Evolutionary conservation across 2,329 filamentous ascomycete species (phyloP).

Genomic region (Trichothecium roseum): DNA sequence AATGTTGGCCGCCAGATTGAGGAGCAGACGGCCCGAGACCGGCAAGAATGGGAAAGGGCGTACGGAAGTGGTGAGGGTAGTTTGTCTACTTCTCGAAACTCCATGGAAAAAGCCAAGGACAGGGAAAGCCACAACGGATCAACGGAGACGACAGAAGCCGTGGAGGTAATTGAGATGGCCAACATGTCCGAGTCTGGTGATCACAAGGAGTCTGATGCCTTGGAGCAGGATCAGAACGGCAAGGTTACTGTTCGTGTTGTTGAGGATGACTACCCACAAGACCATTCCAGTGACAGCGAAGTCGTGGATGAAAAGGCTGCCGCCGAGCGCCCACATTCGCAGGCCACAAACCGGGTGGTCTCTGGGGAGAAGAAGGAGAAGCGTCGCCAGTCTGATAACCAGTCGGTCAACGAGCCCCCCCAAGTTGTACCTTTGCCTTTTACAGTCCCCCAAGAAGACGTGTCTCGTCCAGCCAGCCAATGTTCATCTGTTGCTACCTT

Average conservation of each 20-base stretch:
- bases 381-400: conserved; percentile 7
- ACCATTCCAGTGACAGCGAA: conserved; percentile 10
- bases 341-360: conserved; percentile 11
- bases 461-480: conserved; percentile 30
- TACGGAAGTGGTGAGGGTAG: conserved; percentile 53
- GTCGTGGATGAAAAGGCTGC: conserved; percentile 18
- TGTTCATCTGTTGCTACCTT: conserved; percentile 61
- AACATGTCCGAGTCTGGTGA: conserved; percentile 29
- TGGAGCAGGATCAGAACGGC: conserved; percentile 30
- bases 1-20: conserved; percentile 59
- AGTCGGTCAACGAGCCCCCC: conserved; percentile 25
- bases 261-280: conserved; percentile 32
- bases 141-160: conserved; percentile 17
- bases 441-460: conserved; percentile 37
- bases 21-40: conserved; percentile 48
- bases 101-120: conserved; percentile 37
- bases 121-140: conserved; percentile 25
- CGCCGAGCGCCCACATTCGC: conserved; percentile 5
- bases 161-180: conserved; percentile 44
- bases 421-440: conserved; percentile 57
- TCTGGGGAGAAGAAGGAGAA: conserved; percentile 7
- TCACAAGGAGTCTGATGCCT: conserved; percentile 20
- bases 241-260: conserved; percentile 44
- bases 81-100: conserved; percentile 31
- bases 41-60: conserved; percentile 62